Percentiles rank a stretch among this genome's conserved stretches.
These are phyloP conservation scores for Gautieria morchelliformis DNA, from an alignment of 768 basidiomycete species.

Conservation along the genomic window DNA sequence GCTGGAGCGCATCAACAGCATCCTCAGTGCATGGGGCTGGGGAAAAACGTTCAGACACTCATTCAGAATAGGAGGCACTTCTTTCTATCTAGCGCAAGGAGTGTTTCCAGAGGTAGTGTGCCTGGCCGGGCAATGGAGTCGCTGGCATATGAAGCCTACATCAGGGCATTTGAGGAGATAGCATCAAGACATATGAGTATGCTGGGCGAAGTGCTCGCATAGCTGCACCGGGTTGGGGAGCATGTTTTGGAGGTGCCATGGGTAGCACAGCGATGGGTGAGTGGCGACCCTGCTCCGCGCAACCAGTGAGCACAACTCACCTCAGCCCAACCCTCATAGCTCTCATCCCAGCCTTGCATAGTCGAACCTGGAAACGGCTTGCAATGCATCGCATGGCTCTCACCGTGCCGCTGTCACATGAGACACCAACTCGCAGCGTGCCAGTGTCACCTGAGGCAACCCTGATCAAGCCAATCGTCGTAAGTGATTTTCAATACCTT, in stretches of 20 bases:
- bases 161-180: constrained; percentile 29
- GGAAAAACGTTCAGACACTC: constrained; percentile 31
- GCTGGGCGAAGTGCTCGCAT: background rate
- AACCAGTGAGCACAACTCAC: no score
- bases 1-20: constrained; percentile 21
- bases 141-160: constrained; percentile 30
- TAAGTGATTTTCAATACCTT: no score
- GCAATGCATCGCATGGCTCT: no score
- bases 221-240: background rate
- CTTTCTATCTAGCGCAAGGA: constrained; percentile 23
- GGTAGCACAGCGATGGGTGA: background rate
- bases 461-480: no score
- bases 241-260: background rate
- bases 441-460: no score
- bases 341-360: no score
- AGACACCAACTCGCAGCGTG: no score
- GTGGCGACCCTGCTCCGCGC: background rate
- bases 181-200: constrained; percentile 14
- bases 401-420: no score
- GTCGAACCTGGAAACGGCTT: no score
- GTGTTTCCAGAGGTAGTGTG: constrained; percentile 27
- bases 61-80: constrained; percentile 35
- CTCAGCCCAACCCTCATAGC: no score
- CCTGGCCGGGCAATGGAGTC: constrained; percentile 30
- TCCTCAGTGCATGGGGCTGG: constrained; percentile 17